Evolutionary conservation across 768 basidiomycete species (phyloP), one percentile per base, ranked within the genome.

Genomic region (Glaciozyma antarctica): DNA sequence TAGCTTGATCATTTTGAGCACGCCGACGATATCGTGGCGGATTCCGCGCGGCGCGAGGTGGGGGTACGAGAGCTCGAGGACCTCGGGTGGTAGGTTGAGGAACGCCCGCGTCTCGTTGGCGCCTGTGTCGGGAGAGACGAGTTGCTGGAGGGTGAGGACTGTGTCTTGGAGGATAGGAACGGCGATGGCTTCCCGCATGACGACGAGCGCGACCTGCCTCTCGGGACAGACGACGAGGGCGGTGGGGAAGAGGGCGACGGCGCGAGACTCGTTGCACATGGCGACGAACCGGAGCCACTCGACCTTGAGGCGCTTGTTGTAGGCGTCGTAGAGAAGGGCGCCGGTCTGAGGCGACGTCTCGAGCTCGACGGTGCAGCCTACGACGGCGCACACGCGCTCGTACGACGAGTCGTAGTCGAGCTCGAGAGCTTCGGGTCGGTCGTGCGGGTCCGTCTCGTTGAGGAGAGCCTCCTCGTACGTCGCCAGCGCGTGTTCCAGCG

Each of bases 221-320:
- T 47, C 17, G 5, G 58, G 48, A 52, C 67, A 61, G 44, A 65
- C 24, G 8, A 59, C 58, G 55, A 69, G 61, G 17, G 26, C 17
- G 8, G 55, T 64, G 44, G 71, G 71, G 64, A 65, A 67, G 26
- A 67, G 54, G 2, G 68, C 71, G 22, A 48, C 45, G 5, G 54
- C n/a, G 26, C 59, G 55, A 5, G 58, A 61, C 62, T 67, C 65
- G 62, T 66, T 67, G 30, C 64, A 34, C 28, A 63, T 82, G 12
- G 92, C 87, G 66, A 93, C 85, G 73, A 97, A 93, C 5, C 93
- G 91, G 73, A 97, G 88, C 93, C 94, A 98, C 72, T 97, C 92
- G 54, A 88, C 79, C 75, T 89, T 92, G 71, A 95, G 77, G 0
- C 86, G 85, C 71, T 83, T 86, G 84, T 88, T 87, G 74, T 90